These are phyloP conservation scores for Aspergillus puulaauensis DNA, from an alignment of 2,329 filamentous ascomycete species.

Conservation along the genomic window DNA sequence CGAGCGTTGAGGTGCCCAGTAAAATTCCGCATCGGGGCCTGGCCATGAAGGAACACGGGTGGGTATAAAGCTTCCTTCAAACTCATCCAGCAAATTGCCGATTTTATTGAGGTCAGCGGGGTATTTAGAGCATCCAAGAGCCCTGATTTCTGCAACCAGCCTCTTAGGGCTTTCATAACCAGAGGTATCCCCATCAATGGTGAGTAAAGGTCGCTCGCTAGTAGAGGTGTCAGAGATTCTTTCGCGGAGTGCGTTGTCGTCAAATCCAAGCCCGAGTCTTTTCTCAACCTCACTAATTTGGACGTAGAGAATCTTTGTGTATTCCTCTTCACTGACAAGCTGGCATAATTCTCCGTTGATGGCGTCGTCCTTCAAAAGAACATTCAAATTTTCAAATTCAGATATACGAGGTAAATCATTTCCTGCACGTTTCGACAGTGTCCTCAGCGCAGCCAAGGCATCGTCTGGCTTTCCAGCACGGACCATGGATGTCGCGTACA, in stretches of 20 bases:
- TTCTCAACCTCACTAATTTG: slow-evolving; percentile 30
- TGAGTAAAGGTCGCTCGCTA: slow-evolving; percentile 23
- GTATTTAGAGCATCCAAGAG: slow-evolving; percentile 33
- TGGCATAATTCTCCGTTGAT: slow-evolving; percentile 21
- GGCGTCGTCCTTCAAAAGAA: slow-evolving; percentile 22
- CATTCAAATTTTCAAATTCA: slow-evolving; percentile 17
- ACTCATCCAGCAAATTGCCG: slow-evolving; percentile 34
- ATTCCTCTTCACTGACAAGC: slow-evolving; percentile 24
- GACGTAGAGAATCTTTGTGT: slow-evolving; percentile 23
- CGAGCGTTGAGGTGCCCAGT: slow-evolving; percentile 35
- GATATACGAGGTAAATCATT: slow-evolving; percentile 27
- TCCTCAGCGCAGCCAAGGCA: slow-evolving; percentile 25
- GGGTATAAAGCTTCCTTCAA: slow-evolving; percentile 30
- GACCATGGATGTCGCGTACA: slow-evolving; percentile 26
- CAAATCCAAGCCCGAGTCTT: slow-evolving; percentile 33
- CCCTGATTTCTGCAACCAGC: slow-evolving; percentile 27
- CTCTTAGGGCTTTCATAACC: slow-evolving; percentile 25
- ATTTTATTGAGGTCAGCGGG: slow-evolving; percentile 25
- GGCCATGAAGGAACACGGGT: slow-evolving; percentile 13
- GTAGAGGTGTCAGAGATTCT: slow-evolving; percentile 16
- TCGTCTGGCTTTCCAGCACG: slow-evolving; percentile 19
- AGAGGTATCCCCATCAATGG: slow-evolving; percentile 24
- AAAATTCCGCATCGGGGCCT: slow-evolving; percentile 20
- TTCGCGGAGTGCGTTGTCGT: slow-evolving; percentile 19
- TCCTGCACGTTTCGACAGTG: slow-evolving; percentile 22